Base-by-base conservation (phyloP, 2,329 filamentous ascomycete species). In the Nigrospora osmanthi region DNA sequence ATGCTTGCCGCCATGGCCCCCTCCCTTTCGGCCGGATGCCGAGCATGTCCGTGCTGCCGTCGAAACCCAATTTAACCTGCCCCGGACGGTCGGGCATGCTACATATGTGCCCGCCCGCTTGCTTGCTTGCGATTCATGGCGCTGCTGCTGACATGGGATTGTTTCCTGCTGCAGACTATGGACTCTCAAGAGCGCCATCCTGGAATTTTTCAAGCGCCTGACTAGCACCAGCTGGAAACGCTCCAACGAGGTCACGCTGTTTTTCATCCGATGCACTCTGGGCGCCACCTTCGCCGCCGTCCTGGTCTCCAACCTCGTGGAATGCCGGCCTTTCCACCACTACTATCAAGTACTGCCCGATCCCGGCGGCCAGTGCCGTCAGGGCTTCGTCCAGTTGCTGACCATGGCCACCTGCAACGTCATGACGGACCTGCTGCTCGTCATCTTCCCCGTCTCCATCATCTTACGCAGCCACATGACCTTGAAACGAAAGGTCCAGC, bases 321-420 rank as follows among this genome's bases (percentile, higher is more conserved):
- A 97, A 69, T 98, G 93, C 60, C 86, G 75, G 12, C 86, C 87
- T 7, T 85, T 88, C 54, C 52, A 62, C 41, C 77, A 84, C 56
- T 88, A 89, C 67, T 90, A 85, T 84, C 86, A 89, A 64, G 84
- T 90, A 14, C 60, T 78, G n/a, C 87, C 93, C 3, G 88, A 95
- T 60, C 91, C 93, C 3, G 89, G 89, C 34, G 81, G 85, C 30
- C 76, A 79, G 57, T 98, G 93, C 62, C 85, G 93, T 40, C 84
- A 90, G 65, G 90, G 87, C 40, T 94, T 87, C 57, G 86, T 80
- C 13, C 89, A 97, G 57, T 78, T 97, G 42, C 72, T 96, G 51
- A 90, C 88, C 28, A 93, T 95, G 84, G 89, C 88, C n/a, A 75
- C 79, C 6, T 87, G 85, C 63, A 93, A 96, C 59, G 83, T 95